Evolutionary conservation across 129 eudicot genomes (phyloP).

Genomic region (Logfia minima): DNA sequence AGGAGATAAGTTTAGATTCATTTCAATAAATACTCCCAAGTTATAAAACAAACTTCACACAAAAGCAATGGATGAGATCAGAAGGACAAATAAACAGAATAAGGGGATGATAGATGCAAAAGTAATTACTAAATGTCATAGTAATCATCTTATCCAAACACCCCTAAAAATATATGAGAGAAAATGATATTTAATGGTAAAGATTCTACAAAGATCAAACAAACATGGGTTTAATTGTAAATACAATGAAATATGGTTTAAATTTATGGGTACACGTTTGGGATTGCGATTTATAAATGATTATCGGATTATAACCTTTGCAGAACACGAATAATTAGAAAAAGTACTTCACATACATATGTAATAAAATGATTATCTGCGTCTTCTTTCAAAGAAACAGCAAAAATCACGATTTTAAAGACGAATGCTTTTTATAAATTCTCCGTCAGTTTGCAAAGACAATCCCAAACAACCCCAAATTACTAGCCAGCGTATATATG

Average conservation of each 20-base stretch:
- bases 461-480: not conserved
- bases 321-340: not conserved
- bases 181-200: conserved; percentile 1
- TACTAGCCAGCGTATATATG: conserved; percentile 47
- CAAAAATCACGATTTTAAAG: no score
- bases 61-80: no score
- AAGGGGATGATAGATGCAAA: no score
- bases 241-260: not conserved
- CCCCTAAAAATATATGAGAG: not conserved
- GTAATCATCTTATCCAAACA: not conserved
- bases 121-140: not conserved
- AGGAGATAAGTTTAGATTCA: not conserved
- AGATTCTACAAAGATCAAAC: conserved; percentile 2
- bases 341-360: not conserved
- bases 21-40: no score
- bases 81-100: no score
- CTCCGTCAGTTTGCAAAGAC: not conserved
- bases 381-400: no score
- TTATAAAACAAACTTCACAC: no score
- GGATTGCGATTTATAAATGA: no score
- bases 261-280: no score
- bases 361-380: no score
- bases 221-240: conserved; percentile 3
- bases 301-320: no score
- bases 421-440: no score